A percentile compares a stretch with the other conserved stretches of the same genome.
These are phyloP conservation scores for Pestalotiopsis sp. DNA, from an alignment of 2,329 filamentous ascomycete genomes.

Conservation along the genomic window DNA sequence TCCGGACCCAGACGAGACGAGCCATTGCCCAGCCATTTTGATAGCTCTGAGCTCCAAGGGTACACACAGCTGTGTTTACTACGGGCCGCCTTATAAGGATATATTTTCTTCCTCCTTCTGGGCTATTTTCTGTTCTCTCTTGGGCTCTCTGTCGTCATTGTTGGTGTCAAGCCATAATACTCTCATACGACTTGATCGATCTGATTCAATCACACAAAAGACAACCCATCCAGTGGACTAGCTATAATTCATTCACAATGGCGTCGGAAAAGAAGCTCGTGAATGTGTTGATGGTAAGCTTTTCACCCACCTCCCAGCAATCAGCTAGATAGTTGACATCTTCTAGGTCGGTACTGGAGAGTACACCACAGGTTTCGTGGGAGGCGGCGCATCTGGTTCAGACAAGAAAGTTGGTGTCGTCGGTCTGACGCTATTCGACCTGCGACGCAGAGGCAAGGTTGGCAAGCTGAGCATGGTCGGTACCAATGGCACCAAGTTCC, in stretches of 20 bases:
- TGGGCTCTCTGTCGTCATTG: too few species aligned
- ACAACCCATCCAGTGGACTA: not conserved
- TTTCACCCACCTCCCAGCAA: not conserved
- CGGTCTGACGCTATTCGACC: constrained; percentile 84
- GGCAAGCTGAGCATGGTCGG: constrained; percentile 86
- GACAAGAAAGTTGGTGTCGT: constrained; percentile 98
- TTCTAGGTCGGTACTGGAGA: constrained; percentile 83
- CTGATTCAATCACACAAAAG: not conserved
- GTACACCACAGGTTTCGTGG: constrained; percentile 95
- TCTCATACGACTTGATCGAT: not conserved
- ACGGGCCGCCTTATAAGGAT: constrained; percentile 1
- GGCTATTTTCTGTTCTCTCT: not conserved
- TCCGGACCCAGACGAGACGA: constrained; percentile 1
- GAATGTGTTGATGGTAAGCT: constrained; percentile 68
- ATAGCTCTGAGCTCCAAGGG: constrained; percentile 11
- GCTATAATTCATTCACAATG: constrained; percentile 16
- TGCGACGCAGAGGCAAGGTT: constrained; percentile 87
- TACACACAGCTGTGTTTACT: not conserved
- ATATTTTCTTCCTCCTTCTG: not conserved
- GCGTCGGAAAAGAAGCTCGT: constrained; percentile 46
- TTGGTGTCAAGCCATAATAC: not conserved
- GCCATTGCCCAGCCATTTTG: not conserved
- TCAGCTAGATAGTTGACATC: constrained; percentile 18
- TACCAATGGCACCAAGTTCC: constrained; percentile 85
- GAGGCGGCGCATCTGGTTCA: constrained; percentile 77